These are phyloP conservation scores for Candolleomyces eurysporus DNA, from an alignment of 768 basidiomycete genomes.

Conservation along the genomic window DNA sequence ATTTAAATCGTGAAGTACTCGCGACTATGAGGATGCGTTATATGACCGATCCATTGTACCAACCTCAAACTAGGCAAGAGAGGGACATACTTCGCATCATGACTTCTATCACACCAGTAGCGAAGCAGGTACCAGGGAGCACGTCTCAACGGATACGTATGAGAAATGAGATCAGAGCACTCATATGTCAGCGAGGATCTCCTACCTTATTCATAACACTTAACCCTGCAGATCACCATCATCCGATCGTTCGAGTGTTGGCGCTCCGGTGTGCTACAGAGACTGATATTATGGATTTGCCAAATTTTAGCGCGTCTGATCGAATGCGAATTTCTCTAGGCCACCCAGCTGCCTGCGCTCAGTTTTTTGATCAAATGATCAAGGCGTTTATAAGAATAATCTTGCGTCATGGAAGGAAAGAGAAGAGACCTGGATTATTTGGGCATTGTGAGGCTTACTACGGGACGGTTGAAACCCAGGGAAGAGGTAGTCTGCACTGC, in stretches of 20 bases:
- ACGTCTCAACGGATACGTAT: slow-evolving; percentile 14
- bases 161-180: slow-evolving; percentile 16
- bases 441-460: slow-evolving; percentile 12
- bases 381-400: slow-evolving; percentile 14
- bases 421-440: slow-evolving; percentile 1
- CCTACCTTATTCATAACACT: slow-evolving; percentile 20
- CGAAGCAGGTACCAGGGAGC: slow-evolving; percentile 15
- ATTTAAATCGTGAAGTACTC: background rate
- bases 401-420: slow-evolving; percentile 8
- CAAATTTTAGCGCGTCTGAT: background rate
- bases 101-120: slow-evolving; percentile 5
- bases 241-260: slow-evolving; percentile 16
- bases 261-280: slow-evolving; percentile 12
- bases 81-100: background rate
- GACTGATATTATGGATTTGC: slow-evolving; percentile 2
- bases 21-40: background rate
- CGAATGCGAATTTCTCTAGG: slow-evolving; percentile 11
- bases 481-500: slow-evolving; percentile 8
- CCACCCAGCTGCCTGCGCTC: slow-evolving; percentile 20
- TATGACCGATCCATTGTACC: background rate
- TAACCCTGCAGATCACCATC: slow-evolving; percentile 19
- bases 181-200: slow-evolving; percentile 14
- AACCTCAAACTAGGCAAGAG: background rate
- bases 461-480: slow-evolving; percentile 13
- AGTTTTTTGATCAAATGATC: slow-evolving; percentile 21